These are phyloP conservation scores for Narthecium ossifragum DNA, from an alignment of 106 monocot genomes.

Conservation along the genomic window DNA sequence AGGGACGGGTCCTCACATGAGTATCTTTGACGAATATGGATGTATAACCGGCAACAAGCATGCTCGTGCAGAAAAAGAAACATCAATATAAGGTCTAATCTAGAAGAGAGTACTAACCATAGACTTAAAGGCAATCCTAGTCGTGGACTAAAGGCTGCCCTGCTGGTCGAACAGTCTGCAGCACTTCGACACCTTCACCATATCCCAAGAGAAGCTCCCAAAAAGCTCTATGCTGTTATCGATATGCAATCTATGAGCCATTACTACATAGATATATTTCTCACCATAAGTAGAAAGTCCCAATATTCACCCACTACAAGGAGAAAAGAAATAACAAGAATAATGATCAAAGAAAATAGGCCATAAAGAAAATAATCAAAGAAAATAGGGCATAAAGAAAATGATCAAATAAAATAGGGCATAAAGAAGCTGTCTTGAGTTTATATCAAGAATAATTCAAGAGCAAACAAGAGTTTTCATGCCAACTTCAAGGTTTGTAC, in stretches of 20 bases:
- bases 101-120: conserved; percentile 35
- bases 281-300: too few species aligned
- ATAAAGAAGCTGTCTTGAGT: too few species aligned
- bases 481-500: too few species aligned
- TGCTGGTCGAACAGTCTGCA: conserved; percentile 49
- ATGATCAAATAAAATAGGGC: too few species aligned
- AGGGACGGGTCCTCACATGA: background rate
- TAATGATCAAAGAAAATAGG: too few species aligned
- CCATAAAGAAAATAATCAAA: too few species aligned
- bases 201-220: conserved; percentile 77
- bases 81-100: background rate
- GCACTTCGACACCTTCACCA: conserved; percentile 26
- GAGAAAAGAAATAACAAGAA: too few species aligned
- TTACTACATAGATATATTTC: conserved; percentile 51
- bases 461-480: too few species aligned
- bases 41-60: background rate
- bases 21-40: background rate
- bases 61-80: background rate
- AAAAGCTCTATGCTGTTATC: conserved; percentile 75
- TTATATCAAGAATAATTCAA: too few species aligned
- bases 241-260: conserved; percentile 76
- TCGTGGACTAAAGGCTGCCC: conserved; percentile 76
- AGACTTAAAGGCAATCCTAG: conserved; percentile 86
- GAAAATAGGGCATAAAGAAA: too few species aligned
- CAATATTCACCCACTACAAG: too few species aligned